Evolutionary conservation across 2,329 filamentous ascomycete species (phyloP).

Genomic region (Sporothrix curviconia): DNA sequence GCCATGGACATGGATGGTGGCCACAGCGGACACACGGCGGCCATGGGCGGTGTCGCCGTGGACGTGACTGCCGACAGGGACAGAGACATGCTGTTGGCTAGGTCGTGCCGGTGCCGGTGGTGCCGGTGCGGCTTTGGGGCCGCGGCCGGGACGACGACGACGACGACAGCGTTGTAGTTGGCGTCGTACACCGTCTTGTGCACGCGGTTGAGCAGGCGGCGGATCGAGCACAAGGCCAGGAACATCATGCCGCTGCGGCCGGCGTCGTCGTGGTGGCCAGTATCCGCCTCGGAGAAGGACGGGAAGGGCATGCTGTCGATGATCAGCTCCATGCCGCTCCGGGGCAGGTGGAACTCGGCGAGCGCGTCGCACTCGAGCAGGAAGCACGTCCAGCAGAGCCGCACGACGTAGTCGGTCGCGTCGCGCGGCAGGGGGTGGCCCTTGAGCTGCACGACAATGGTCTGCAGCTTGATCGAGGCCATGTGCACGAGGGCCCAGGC

Average conservation of each 20-base stretch:
- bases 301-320: constrained; percentile 24
- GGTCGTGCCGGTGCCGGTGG: too few species aligned
- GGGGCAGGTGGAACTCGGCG: constrained; percentile 22
- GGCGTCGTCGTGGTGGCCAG: constrained; percentile 10
- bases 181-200: background rate
- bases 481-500: constrained; percentile 1
- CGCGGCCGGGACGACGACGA: too few species aligned
- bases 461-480: constrained; percentile 4
- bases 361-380: constrained; percentile 24
- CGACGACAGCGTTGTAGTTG: background rate
- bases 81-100: background rate
- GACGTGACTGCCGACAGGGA: too few species aligned
- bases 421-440: background rate
- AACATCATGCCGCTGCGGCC: background rate
- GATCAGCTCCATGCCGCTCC: constrained; percentile 24
- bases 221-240: background rate
- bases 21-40: too few species aligned
- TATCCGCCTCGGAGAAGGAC: constrained; percentile 18
- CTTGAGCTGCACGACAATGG: background rate
- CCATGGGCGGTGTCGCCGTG: too few species aligned
- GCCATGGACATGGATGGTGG: background rate
- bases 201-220: background rate
- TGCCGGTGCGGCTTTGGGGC: too few species aligned
- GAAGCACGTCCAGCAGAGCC: constrained; percentile 24
- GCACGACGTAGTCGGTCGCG: constrained; percentile 13